phyloP scores from a whole-genome alignment of 768 basidiomycete species.

The Tulasnella sp. region DNA sequence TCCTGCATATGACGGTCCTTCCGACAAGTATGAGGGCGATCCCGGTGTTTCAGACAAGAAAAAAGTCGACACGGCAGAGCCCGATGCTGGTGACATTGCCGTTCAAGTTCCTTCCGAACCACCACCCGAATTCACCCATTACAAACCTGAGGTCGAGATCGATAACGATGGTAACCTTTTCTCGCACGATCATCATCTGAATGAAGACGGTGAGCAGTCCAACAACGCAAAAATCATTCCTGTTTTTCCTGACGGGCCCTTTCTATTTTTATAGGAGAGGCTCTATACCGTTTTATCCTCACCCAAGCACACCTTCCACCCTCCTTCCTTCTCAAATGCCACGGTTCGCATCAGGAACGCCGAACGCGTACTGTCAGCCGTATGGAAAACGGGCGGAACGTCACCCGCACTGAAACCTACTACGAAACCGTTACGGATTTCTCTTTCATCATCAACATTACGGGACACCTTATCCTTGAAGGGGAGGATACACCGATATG shows the following conservation, averaged over 20 bases:
- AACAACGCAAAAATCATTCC: no score
- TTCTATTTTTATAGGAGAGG: conserved; percentile 38
- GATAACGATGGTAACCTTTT: conserved; percentile 39
- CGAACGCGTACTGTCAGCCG: conserved; percentile 35
- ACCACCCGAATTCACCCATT: conserved; percentile 51
- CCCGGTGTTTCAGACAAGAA: no score
- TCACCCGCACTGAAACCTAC: conserved; percentile 34
- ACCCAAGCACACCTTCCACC: conserved; percentile 40
- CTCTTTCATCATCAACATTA: conserved; percentile 50
- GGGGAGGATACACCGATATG: conserved; percentile 35
- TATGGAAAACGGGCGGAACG: neutral
- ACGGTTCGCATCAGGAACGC: conserved; percentile 45
- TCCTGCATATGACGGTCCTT: no score
- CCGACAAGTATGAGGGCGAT: no score
- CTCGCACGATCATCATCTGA: conserved; percentile 59
- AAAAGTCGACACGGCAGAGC: no score
- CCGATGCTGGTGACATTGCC: no score
- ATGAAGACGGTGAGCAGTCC: conserved; percentile 40
- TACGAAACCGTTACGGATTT: conserved; percentile 56
- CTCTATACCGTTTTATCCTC: conserved; percentile 61
- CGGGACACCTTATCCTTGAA: conserved; percentile 29
- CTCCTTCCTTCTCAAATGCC: conserved; percentile 34
- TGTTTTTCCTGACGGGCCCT: no score
- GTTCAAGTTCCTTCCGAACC: conserved; percentile 23
- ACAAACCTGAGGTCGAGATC: conserved; percentile 48